Evolutionary conservation across 2,329 filamentous ascomycete genomes (phyloP), one percentile per base, ranked within the genome.

Genomic region (Aotearoamyces nothofagi): DNA sequence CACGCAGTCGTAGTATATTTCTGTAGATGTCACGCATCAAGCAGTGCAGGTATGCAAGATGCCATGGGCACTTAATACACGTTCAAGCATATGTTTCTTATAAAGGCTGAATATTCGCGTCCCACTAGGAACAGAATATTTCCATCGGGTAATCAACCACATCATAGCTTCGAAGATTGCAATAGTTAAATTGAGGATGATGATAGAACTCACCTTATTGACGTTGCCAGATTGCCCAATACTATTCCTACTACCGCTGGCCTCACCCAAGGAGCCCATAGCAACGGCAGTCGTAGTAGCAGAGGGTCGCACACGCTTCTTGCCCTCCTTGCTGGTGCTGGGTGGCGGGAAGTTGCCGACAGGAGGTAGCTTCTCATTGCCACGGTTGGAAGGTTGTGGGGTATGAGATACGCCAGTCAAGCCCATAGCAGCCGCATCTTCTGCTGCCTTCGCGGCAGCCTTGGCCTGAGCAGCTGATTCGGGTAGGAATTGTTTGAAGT

Each of bases 401-500:
- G 67, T 70, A 32, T 66, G 63, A 25, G 56, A 60, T 9, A 60
- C 53, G 7, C 57, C 54, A 13, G 61, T 47, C 6, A 56, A 42
- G 10, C 55, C 51, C 7, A 65, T 69, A 14, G 68, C 66, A 33
- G 84, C 76, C 40, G 84, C 82, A 22, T 69, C 65, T 24, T 69
- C 61, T 32, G 77, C 73, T 44, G 70, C 53, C 37, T 56, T 63
- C 34, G 54, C 63, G 38, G 63, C 66, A 35, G 56, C 68, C 51
- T 67, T 79, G 42, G 63, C 70, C 39, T 75, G 69, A 11, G 77
- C 75, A 17, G 77, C 75, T 24, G 87, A 92, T 50, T 98, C 90
- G 0, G 90, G 90, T 5, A 98, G 64, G 42, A 98, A 98, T 48
- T 98, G 90, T 53, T 98, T 98, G 51, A 98, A 98, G 47, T 98